Conservation (phyloP, 2,329 filamentous ascomycete species). For the Beauveria varroae region DNA sequence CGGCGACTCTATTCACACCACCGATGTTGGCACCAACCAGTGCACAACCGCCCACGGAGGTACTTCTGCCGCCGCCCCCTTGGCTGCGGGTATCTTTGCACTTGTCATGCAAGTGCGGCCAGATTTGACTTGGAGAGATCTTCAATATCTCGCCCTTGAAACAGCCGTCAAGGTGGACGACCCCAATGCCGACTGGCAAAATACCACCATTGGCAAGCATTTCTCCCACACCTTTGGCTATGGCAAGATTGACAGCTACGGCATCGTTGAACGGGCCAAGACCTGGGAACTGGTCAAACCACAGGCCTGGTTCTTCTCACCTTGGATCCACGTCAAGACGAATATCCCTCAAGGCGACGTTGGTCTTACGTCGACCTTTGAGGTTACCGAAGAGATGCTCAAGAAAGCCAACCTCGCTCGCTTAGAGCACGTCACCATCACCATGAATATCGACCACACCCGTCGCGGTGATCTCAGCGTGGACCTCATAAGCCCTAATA, state of each 20-base stretch:
- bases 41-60: constrained; percentile 84
- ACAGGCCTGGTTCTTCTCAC: constrained; percentile 89
- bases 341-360: constrained; percentile 76
- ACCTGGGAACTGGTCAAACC: constrained; percentile 85
- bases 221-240: constrained; percentile 96
- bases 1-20: constrained; percentile 88
- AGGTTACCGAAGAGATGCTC: constrained; percentile 75
- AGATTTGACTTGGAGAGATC: constrained; percentile 85
- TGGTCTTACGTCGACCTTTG: constrained; percentile 72
- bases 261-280: constrained; percentile 78
- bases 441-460: constrained; percentile 89
- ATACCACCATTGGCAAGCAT: constrained; percentile 70
- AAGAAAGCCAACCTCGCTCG: constrained; percentile 75
- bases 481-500: constrained; percentile 77
- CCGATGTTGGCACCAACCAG: constrained; percentile 76
- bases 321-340: constrained; percentile 86
- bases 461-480: constrained; percentile 88
- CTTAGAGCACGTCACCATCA: constrained; percentile 91
- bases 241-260: constrained; percentile 86
- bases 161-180: constrained; percentile 78
- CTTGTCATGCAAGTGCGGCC: constrained; percentile 78
- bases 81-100: constrained; percentile 88
- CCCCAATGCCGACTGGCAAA: constrained; percentile 64
- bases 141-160: constrained; percentile 84
- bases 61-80: constrained; percentile 88